Base-by-base conservation (phyloP, 1,139 yeast genomes). In the Blastobotrys serpentis region DNA sequence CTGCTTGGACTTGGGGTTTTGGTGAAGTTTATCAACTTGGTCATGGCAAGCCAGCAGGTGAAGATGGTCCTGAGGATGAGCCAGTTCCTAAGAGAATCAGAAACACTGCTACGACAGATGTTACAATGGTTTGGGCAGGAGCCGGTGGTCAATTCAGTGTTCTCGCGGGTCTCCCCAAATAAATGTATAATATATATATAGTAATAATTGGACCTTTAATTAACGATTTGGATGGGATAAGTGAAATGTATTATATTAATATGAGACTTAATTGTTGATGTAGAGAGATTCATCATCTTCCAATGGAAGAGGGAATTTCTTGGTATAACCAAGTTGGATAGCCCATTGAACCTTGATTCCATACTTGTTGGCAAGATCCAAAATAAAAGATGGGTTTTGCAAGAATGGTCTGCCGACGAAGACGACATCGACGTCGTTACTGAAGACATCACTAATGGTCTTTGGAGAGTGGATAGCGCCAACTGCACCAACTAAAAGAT, bases 11-110 rank as follows among this genome's bases (percentile, higher is more conserved):
- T 1, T 92, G 99, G 99, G 99, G 99, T 1, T 92, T 90, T 65
- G 97, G 94, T 43, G 98, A 90, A 57, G 89, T 96, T 0, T 92
- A 87, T 65, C 98, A 95, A 18, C 83, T 92, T 29, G 99, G 99
- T 3, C 81, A 89, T 52, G 98, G 98, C 7, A 61, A 63, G 50
- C 92, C 90, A 6, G 76, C 84, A 29, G 96, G 87, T 42, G 97
- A 86, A 43, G 98, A 90, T 65, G 60, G 55, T 6, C 67, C 68
- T 3, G 70, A 64, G 42, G 71, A 68, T 38, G 68, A 65, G 42
- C 56, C 58, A 21, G 83, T 89, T 43, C 96, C 84, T 51, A 71
- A 71, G 17, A 77, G 92, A 64, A 87, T 92, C 60, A 81, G 82
- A 56, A 92, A 92, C 66, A 92, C 98, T 5, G 98, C 99, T 1